Evolutionary conservation across 2,329 filamentous ascomycete species (phyloP).

Genomic region (Bipolaris victoriae): DNA sequence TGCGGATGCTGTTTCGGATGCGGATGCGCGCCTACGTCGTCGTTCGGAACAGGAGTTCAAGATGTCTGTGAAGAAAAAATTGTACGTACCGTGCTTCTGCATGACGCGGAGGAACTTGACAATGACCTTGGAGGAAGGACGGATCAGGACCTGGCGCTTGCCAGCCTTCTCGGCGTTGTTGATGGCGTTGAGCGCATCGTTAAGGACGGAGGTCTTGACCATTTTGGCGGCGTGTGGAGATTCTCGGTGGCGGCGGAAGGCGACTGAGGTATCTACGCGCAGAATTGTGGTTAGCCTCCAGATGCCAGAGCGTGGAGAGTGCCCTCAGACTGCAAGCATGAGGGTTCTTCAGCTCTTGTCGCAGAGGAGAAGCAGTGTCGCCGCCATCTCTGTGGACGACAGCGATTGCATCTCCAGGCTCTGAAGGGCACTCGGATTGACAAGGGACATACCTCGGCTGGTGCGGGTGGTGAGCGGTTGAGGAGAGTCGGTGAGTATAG

Average conservation of each 20-base stretch:
- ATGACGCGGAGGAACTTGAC: constrained; percentile 99
- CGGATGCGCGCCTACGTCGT: neutral
- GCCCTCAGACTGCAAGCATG: constrained; percentile 59
- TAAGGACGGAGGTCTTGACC: constrained; percentile 99
- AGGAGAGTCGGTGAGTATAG: constrained; percentile 20
- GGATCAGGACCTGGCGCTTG: constrained; percentile 99
- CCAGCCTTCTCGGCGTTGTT: constrained; percentile 99
- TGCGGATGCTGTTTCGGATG: constrained; percentile 12
- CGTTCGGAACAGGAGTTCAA: constrained; percentile 8
- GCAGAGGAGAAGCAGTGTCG: constrained; percentile 57
- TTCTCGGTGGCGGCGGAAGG: constrained; percentile 72
- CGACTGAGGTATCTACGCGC: constrained; percentile 66
- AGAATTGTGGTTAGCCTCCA: constrained; percentile 63
- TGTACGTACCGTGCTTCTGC: constrained; percentile 95
- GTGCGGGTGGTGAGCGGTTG: constrained; percentile 33
- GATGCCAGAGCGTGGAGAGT: constrained; percentile 71
- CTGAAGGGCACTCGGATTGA: constrained; percentile 57
- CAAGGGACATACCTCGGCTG: constrained; percentile 47
- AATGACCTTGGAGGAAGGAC: constrained; percentile 99
- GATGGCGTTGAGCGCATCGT: constrained; percentile 98
- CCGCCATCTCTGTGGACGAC: constrained; percentile 33
- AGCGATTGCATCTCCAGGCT: constrained; percentile 57
- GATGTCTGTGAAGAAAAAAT: constrained; percentile 2
- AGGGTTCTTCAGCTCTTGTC: constrained; percentile 73
- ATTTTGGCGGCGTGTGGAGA: constrained; percentile 80